phyloP scores from a whole-genome alignment of 768 basidiomycete species.

The Amylocystis lapponica region DNA sequence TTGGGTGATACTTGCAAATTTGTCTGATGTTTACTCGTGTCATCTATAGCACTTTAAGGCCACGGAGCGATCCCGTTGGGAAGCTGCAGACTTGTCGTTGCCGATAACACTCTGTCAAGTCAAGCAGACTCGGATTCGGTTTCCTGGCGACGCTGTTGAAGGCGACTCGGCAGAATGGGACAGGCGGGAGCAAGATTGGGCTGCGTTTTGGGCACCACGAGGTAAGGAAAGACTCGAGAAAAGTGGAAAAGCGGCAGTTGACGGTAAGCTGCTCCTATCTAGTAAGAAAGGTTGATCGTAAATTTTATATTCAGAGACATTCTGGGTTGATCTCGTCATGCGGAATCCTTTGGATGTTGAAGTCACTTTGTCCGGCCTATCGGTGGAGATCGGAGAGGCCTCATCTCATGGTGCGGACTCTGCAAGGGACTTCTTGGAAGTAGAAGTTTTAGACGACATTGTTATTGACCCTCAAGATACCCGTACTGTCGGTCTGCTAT shows the following conservation, averaged over 20 bases:
- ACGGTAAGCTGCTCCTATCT: constrained; percentile 38
- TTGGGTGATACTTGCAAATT: no score
- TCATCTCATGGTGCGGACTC: constrained; percentile 25
- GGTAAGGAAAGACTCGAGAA: constrained; percentile 52
- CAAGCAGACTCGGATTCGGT: constrained; percentile 50
- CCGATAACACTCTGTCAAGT: constrained; percentile 64
- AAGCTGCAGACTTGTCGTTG: constrained; percentile 44
- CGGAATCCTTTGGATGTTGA: constrained; percentile 72
- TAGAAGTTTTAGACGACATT: constrained; percentile 59
- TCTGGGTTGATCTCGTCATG: constrained; percentile 70
- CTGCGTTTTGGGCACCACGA: constrained; percentile 45
- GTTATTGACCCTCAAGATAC: constrained; percentile 56
- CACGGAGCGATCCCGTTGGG: constrained; percentile 42
- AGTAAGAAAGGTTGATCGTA: not conserved
- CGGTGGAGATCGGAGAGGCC: constrained; percentile 45
- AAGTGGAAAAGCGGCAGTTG: constrained; percentile 54
- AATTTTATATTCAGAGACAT: constrained; percentile 45
- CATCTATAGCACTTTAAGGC: constrained; percentile 61
- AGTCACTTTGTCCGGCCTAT: constrained; percentile 59
- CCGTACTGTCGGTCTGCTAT: constrained; percentile 43
- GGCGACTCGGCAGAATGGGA: constrained; percentile 52
- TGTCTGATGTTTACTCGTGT: constrained; percentile 3
- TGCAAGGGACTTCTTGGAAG: constrained; percentile 39
- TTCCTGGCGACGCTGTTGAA: constrained; percentile 43
- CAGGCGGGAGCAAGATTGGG: constrained; percentile 62